Evolutionary conservation across 306 rosid genomes (phyloP).

Genomic region (Vigna angularis): DNA sequence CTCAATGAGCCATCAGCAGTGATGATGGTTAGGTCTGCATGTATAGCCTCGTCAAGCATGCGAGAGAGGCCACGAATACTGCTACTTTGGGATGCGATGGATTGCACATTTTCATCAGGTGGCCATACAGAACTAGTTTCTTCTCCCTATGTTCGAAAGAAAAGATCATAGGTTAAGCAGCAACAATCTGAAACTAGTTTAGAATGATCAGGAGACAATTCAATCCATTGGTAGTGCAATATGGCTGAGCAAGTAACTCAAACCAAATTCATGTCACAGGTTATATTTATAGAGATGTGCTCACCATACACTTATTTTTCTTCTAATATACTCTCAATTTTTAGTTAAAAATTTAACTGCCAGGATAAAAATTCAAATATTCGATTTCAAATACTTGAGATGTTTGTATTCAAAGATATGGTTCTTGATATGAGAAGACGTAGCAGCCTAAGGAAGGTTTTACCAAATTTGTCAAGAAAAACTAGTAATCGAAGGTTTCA

Average conservation of each 20-base stretch:
- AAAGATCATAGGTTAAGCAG: slow-evolving; percentile 31
- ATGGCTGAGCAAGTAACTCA: slow-evolving; percentile 22
- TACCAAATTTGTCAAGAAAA: too few relatives aligned
- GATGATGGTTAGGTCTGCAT: slow-evolving; percentile 74
- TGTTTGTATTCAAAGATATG: not conserved
- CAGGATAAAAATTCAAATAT: not conserved
- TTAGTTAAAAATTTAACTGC: not conserved
- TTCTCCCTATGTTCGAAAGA: slow-evolving; percentile 58
- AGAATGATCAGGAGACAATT: not conserved
- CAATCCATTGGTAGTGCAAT: not conserved
- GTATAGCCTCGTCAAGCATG: slow-evolving; percentile 81
- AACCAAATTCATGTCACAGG: slow-evolving; percentile 19
- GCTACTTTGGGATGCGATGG: slow-evolving; percentile 61
- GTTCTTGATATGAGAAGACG: not conserved
- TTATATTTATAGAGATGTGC: not conserved
- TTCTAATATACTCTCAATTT: not conserved
- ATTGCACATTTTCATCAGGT: slow-evolving; percentile 56
- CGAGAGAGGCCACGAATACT: slow-evolving; percentile 73
- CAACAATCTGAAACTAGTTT: not conserved
- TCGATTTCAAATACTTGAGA: not conserved
- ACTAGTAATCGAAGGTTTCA: too few relatives aligned
- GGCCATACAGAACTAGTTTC: slow-evolving; percentile 80
- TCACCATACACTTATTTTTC: not conserved
- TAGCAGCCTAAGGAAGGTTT: too few relatives aligned
- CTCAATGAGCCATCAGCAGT: slow-evolving; percentile 67